phyloP scores from a whole-genome alignment of 352 stramenopile genomes.

The Elongisporangium prolatum region DNA sequence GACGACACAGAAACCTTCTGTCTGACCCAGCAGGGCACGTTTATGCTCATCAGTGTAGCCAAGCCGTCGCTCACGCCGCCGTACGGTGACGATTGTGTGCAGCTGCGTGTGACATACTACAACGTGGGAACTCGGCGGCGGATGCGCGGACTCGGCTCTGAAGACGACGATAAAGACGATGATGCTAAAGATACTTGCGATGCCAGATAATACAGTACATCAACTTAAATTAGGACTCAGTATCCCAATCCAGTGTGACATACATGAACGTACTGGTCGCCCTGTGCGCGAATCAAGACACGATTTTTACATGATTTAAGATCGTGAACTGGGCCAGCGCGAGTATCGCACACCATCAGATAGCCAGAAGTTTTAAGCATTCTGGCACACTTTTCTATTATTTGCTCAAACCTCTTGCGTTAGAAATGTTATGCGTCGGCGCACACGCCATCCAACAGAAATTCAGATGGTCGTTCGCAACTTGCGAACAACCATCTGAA shows the following conservation, averaged over 20 bases:
- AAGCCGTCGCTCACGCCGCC: background rate
- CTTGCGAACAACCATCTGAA: too few relatives aligned
- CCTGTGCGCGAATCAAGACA: too few relatives aligned
- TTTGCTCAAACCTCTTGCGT: too few relatives aligned
- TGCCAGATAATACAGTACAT: background rate
- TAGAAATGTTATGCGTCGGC: too few relatives aligned
- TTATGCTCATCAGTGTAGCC: background rate
- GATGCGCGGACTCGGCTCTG: background rate
- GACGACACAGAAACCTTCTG: background rate
- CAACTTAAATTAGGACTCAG: background rate
- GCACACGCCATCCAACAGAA: too few relatives aligned
- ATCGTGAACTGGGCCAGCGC: too few relatives aligned
- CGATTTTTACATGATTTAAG: too few relatives aligned
- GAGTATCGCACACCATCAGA: too few relatives aligned
- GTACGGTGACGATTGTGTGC: background rate
- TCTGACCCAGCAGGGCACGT: background rate
- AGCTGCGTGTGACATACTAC: background rate
- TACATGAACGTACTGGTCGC: background rate
- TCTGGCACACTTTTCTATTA: too few relatives aligned
- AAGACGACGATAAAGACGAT: background rate
- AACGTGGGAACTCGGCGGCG: background rate
- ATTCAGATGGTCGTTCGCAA: too few relatives aligned
- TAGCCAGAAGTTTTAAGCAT: too few relatives aligned
- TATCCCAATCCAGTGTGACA: background rate
- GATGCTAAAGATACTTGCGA: background rate